These are phyloP conservation scores for Starmerella bombi DNA, from an alignment of 805 yeast genomes.

Conservation along the genomic window DNA sequence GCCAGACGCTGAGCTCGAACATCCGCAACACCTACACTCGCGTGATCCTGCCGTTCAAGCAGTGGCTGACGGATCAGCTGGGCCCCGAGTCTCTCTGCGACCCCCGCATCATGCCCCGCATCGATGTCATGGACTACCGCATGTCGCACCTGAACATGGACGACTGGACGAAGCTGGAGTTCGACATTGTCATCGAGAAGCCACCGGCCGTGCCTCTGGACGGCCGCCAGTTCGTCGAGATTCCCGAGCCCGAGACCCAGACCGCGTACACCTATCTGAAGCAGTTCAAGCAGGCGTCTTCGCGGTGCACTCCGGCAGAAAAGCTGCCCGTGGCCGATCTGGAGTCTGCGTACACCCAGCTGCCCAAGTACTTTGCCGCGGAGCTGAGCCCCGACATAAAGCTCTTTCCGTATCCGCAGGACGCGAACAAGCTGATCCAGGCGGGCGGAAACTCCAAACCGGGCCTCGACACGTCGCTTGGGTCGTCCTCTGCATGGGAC, in stretches of 20 bases:
- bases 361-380: conserved; percentile 5
- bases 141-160: not conserved
- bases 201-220: not conserved
- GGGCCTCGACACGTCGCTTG: not conserved
- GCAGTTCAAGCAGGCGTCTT: not conserved
- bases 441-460: not conserved
- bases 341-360: conserved; percentile 1
- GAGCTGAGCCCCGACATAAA: not conserved
- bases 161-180: not conserved
- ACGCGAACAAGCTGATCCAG: not conserved
- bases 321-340: not conserved
- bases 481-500: not conserved
- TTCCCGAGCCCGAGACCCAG: not conserved
- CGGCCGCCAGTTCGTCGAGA: not conserved
- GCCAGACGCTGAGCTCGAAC: conserved; percentile 12
- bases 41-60: conserved; percentile 9
- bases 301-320: not conserved
- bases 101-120: not conserved
- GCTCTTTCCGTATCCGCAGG: not conserved
- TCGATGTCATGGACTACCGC: not conserved
- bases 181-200: conserved; percentile 1
- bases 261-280: not conserved
- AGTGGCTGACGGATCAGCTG: conserved; percentile 7
- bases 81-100: not conserved
- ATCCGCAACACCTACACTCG: conserved; percentile 9